Base-by-base conservation (phyloP, 768 basidiomycete genomes). In the Calvatia gigantea region DNA sequence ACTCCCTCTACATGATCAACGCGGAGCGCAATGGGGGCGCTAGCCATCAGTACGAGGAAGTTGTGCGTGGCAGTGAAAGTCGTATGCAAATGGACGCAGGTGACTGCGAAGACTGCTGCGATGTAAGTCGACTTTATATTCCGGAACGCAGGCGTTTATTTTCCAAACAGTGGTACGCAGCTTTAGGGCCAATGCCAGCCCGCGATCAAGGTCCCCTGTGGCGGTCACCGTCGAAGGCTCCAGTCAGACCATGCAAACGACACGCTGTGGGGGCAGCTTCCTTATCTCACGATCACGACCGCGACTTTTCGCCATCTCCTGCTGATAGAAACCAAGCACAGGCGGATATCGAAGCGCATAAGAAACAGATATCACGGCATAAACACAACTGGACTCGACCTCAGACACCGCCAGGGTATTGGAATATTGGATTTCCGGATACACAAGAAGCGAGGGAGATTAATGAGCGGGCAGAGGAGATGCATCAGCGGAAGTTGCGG, bases 371-470 rank as follows among this genome's bases (percentile, higher is more conserved):
- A 47, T 91, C 87, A 33, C 77, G 86, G 28, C 89, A 91, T 67
- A 77, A 87, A 14, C 78, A 84, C 56, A 77, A 84, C 17, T 92
- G 88, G 89, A 76, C 75, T 27, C 77, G 83, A 43, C 77, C 85
- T 1, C 79, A 75, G 47, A 94, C 91, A 1, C 94, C 94, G 9
- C 92, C 91, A 0, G 85, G 83, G 14, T 96, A 91, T 69, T 95
- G 93, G 91, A 77, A 86, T 54, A 94, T 95, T 55, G 92, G 89
- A 1, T 95, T 98, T 66, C 94, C 94, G 1, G 75, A 77, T 60
- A 94, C 94, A 3, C 94, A 95, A 67, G 83, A 91, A 64, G 85
- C 83, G 14, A 78, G 75, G 43, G 78, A 78, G 51, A 94, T 96
- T 62, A 96, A 96, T 67, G 71, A 74, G 57, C 72, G 73, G 55